Evolutionary conservation across 768 basidiomycete genomes (phyloP).

Genomic region (Auriscalpium orientale): DNA sequence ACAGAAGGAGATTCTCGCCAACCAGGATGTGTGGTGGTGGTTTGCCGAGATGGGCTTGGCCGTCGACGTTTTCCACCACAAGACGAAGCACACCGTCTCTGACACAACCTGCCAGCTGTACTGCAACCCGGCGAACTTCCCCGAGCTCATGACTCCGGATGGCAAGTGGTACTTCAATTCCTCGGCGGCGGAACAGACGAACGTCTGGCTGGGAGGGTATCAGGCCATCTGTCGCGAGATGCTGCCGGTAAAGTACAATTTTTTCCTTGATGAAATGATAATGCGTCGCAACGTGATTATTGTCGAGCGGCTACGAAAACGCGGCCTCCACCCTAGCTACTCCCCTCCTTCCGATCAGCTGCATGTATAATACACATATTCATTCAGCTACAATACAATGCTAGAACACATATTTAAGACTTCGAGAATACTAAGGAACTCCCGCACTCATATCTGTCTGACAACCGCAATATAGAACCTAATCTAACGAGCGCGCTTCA

Average conservation of each 20-base stretch:
- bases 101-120: slow-evolving; percentile 19
- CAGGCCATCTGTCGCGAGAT: slow-evolving; percentile 24
- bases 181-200: slow-evolving; percentile 27
- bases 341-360: no score
- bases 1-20: neutral
- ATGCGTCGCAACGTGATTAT: slow-evolving; percentile 12
- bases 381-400: no score
- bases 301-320: no score
- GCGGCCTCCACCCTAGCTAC: no score
- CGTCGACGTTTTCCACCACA: slow-evolving; percentile 19
- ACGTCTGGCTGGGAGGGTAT: slow-evolving; percentile 28
- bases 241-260: slow-evolving; percentile 17
- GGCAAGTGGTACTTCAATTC: slow-evolving; percentile 27
- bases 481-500: no score
- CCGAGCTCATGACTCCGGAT: slow-evolving; percentile 15
- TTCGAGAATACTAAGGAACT: no score
- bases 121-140: slow-evolving; percentile 23
- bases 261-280: slow-evolving; percentile 27
- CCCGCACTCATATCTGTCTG: no score
- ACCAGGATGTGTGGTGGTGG: neutral
- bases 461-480: no score
- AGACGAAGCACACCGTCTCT: slow-evolving; percentile 17
- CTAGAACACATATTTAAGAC: no score
- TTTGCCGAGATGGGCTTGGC: slow-evolving; percentile 10
- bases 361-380: no score